phyloP scores from a whole-genome alignment of 2,329 filamentous ascomycete species.

The Penicillium sp. region DNA sequence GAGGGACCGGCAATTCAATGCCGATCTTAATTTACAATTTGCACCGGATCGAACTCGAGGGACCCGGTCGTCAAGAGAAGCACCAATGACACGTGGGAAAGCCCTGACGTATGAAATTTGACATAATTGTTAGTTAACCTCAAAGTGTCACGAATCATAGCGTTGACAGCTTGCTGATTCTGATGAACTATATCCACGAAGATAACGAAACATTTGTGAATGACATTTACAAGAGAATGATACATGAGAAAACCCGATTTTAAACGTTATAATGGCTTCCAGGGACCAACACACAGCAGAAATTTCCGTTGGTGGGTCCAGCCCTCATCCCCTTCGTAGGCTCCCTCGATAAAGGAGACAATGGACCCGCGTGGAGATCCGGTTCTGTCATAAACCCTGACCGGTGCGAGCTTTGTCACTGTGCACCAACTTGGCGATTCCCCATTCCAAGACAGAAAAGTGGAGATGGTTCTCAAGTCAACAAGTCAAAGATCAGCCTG shows the following conservation, averaged over 20 bases:
- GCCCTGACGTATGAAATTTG: neutral
- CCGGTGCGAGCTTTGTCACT: neutral
- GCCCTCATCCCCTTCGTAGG: neutral
- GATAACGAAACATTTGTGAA: neutral
- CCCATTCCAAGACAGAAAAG: neutral
- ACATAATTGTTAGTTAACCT: neutral
- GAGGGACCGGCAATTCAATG: neutral
- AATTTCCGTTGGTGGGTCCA: neutral
- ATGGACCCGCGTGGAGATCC: neutral
- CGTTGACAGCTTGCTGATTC: neutral
- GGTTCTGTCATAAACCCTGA: neutral
- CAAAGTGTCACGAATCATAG: neutral
- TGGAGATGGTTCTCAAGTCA: neutral
- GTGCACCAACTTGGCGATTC: neutral
- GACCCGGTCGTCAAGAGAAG: neutral
- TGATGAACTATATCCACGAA: neutral
- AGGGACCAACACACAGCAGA: neutral
- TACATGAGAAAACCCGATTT: neutral
- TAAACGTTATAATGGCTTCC: neutral
- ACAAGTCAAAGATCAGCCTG: neutral
- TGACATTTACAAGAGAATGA: neutral
- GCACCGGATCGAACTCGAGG: neutral
- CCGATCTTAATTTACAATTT: constrained; percentile 1
- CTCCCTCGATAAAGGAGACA: neutral
- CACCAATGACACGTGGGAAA: neutral